phyloP scores from a whole-genome alignment of 345 rosid species.

The Pistacia atlantica region DNA sequence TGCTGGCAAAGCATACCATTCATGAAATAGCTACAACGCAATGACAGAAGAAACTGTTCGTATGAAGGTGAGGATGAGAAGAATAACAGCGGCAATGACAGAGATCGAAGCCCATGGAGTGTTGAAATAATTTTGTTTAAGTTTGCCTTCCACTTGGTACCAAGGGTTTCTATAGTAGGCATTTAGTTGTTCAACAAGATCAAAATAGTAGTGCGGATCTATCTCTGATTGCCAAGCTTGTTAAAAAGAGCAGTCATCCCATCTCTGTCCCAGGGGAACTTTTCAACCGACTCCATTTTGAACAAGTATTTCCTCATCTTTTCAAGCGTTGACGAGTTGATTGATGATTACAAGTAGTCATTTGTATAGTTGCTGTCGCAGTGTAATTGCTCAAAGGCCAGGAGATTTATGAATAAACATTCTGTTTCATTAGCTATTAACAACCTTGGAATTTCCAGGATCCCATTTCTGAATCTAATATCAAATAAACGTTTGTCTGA shows the following conservation, averaged over 20 bases:
- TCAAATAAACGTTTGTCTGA: not conserved
- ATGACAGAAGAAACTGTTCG: conserved; percentile 11
- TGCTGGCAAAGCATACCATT: too few species aligned
- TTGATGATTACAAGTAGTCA: conserved; percentile 12
- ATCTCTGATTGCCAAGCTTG: not conserved
- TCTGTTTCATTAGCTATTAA: not conserved
- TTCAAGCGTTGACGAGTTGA: conserved; percentile 7
- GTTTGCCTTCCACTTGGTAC: conserved; percentile 13
- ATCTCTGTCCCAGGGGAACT: not conserved
- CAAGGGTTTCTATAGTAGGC: not conserved
- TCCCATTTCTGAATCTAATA: not conserved
- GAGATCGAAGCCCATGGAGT: conserved; percentile 21
- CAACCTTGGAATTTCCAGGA: not conserved
- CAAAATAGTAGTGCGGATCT: not conserved
- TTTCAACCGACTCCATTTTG: conserved; percentile 1
- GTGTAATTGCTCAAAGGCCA: not conserved
- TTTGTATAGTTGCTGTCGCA: not conserved
- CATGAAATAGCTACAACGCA: not conserved
- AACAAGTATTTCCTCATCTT: conserved; percentile 20
- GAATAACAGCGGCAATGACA: conserved; percentile 18
- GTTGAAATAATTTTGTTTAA: conserved; percentile 1
- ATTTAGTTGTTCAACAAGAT: not conserved
- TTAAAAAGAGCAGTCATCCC: conserved; percentile 4
- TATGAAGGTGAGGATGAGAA: conserved; percentile 21
- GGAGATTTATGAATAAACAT: not conserved